Conservation (phyloP, 1,284 basidiomycete species). For the Tremellales sp. region DNA sequence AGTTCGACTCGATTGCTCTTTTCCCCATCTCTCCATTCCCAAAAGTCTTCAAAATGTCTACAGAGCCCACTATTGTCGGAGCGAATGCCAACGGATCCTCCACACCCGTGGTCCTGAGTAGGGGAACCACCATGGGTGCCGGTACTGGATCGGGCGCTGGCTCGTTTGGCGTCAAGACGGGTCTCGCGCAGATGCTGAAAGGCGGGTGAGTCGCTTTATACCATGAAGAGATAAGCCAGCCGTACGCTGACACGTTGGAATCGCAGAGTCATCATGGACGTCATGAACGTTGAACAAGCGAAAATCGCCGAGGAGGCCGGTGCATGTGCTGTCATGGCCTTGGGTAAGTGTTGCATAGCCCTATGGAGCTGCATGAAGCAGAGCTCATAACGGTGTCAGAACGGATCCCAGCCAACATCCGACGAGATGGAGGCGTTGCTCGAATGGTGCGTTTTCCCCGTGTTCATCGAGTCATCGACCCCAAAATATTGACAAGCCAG, state of each 20-base stretch:
- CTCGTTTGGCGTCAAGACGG: constrained; percentile 89
- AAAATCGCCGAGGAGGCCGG: constrained; percentile 97
- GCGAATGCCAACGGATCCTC: constrained; percentile 41
- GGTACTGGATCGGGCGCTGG: constrained; percentile 54
- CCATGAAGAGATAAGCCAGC: neutral
- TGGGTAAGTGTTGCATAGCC: constrained; percentile 43
- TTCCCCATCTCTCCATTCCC: too few relatives aligned
- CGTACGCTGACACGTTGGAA: neutral
- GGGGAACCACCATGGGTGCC: constrained; percentile 15
- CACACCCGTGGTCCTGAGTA: constrained; percentile 26
- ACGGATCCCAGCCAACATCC: constrained; percentile 93
- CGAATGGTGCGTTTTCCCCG: constrained; percentile 64
- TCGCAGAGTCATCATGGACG: constrained; percentile 87
- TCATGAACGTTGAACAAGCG: constrained; percentile 59
- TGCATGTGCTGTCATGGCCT: constrained; percentile 96
- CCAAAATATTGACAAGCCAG: neutral
- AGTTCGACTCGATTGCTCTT: too few relatives aligned
- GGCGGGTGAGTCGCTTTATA: constrained; percentile 46
- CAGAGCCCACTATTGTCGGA: constrained; percentile 40
- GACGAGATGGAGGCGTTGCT: constrained; percentile 82
- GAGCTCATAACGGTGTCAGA: constrained; percentile 56
- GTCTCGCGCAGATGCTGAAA: constrained; percentile 92
- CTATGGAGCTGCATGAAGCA: neutral
- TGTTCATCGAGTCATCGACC: neutral
- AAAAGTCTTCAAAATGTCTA: constrained; percentile 20